A percentile compares a stretch with the other conserved stretches of the same genome.
phyloP scores from a whole-genome alignment of 2,329 filamentous ascomycete genomes.

The Coniochaeta prunicola region DNA sequence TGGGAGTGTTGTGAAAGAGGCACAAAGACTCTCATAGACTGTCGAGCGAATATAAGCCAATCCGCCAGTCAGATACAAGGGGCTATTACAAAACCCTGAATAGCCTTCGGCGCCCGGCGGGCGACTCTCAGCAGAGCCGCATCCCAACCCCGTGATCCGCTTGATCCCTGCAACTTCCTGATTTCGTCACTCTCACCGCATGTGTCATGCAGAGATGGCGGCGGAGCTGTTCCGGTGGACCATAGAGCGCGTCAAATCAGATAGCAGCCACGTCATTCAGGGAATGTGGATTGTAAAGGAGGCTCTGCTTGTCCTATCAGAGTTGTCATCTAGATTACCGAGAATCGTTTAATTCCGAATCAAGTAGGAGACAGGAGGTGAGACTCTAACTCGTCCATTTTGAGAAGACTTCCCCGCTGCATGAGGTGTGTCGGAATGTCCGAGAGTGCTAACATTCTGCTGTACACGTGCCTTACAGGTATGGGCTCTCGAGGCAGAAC shows the following conservation, averaged over 20 bases:
- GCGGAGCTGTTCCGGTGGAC: background rate
- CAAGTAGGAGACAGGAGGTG: background rate
- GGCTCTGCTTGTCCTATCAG: background rate
- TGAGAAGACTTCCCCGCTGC: background rate
- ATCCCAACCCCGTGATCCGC: background rate
- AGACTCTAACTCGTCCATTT: background rate
- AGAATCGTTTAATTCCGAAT: background rate
- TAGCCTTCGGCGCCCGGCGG: background rate
- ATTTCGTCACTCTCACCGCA: background rate
- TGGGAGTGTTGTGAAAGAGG: background rate
- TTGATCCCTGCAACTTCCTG: background rate
- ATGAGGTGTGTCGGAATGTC: background rate
- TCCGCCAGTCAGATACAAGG: background rate
- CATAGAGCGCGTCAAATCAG: background rate
- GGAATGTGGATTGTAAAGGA: background rate
- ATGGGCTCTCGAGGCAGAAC: background rate
- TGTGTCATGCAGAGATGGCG: background rate
- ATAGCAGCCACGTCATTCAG: background rate
- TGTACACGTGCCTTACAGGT: background rate
- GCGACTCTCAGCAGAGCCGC: background rate
- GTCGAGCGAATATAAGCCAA: background rate
- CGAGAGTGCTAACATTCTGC: background rate
- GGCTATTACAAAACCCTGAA: background rate
- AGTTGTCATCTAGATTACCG: background rate
- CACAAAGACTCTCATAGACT: background rate